phyloP scores from a whole-genome alignment of 2,329 filamentous ascomycete genomes.

The Pseudocercospora musae region DNA sequence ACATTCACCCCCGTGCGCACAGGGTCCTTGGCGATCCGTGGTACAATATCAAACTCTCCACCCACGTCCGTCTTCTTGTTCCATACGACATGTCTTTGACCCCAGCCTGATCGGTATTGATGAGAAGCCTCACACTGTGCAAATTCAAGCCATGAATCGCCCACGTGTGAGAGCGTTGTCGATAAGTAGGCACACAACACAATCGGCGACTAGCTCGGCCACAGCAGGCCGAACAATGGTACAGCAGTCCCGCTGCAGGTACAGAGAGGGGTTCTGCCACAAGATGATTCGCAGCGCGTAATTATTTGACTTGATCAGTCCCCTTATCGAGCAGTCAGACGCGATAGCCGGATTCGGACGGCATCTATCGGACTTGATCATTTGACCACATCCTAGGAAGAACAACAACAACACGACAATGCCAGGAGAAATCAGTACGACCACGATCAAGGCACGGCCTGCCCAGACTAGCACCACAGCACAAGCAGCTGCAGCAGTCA shows the following conservation, averaged over 20 bases:
- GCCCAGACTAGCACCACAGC: conserved; percentile 13
- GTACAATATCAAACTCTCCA: too few species aligned
- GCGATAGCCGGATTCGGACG: not conserved
- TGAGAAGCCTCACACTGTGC: not conserved
- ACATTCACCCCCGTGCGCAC: too few species aligned
- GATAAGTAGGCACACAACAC: not conserved
- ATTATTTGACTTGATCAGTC: not conserved
- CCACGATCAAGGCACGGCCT: not conserved
- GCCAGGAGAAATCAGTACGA: not conserved
- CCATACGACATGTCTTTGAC: not conserved
- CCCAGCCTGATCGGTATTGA: not conserved
- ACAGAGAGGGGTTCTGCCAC: not conserved
- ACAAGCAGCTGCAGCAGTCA: conserved; percentile 12
- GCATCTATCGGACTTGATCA: not conserved
- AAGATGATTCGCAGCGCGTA: not conserved
- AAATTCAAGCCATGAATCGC: too few species aligned
- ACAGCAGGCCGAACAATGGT: not conserved
- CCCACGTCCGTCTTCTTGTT: not conserved
- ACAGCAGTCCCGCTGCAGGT: not conserved
- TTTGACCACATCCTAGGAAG: not conserved
- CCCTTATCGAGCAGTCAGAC: not conserved
- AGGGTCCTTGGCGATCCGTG: too few species aligned
- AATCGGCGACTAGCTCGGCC: not conserved
- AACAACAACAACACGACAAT: not conserved
- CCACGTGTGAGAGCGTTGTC: not conserved